These are phyloP conservation scores for Ustilago cynodontis DNA, from an alignment of 1,284 basidiomycete species.

Conservation along the genomic window DNA sequence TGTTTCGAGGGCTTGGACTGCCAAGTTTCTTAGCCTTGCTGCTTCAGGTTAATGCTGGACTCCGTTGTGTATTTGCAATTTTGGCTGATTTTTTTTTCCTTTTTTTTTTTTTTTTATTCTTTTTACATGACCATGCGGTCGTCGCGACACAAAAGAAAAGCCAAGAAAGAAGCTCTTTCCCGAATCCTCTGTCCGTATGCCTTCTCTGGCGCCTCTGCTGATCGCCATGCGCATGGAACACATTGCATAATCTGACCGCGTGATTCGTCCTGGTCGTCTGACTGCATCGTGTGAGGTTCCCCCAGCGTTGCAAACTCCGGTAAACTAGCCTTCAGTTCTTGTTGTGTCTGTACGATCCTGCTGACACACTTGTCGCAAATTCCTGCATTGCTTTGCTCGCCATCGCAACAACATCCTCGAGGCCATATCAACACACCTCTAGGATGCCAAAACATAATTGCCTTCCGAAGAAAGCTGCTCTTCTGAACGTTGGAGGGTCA, in stretches of 20 bases:
- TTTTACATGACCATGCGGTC: slow-evolving; percentile 1
- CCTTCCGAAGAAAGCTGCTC: not conserved
- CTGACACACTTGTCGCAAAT: not conserved
- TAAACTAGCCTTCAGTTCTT: not conserved
- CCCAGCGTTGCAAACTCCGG: not conserved
- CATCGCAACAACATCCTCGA: not conserved
- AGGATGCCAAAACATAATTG: not conserved
- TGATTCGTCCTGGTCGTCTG: not conserved
- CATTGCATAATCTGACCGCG: not conserved
- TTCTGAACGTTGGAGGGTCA: not conserved
- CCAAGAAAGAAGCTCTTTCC: not conserved
- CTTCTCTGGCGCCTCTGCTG: not conserved
- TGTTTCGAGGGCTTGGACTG: not conserved
- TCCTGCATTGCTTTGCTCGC: not conserved
- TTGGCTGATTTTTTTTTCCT: not conserved
- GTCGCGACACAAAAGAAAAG: slow-evolving; percentile 1
- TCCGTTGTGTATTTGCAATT: not conserved
- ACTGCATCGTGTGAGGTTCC: slow-evolving; percentile 5
- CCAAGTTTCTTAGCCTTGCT: not conserved
- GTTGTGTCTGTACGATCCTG: slow-evolving; percentile 2
- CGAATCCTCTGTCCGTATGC: not conserved
- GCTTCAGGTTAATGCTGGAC: too few relatives aligned
- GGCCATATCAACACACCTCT: not conserved
- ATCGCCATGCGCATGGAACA: not conserved
- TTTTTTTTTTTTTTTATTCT: too few relatives aligned